These are phyloP conservation scores for Mycocentrospora acerina DNA, from an alignment of 2,329 filamentous ascomycete species.

Conservation along the genomic window DNA sequence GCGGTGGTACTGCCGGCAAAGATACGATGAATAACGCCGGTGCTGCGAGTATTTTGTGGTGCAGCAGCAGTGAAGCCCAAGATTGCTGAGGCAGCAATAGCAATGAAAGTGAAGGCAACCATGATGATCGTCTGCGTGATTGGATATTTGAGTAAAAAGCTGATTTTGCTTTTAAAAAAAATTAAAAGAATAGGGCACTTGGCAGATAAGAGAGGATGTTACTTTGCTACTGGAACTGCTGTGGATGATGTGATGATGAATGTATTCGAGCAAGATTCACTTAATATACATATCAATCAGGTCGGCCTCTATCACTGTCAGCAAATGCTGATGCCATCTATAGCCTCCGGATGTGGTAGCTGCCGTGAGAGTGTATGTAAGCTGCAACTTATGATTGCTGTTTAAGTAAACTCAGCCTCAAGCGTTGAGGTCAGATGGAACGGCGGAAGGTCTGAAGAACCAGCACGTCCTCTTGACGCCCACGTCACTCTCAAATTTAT, in stretches of 20 bases:
- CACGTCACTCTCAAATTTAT: too few relatives aligned
- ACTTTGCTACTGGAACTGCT: conserved; percentile 4
- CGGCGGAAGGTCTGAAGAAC: too few relatives aligned
- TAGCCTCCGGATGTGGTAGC: conserved; percentile 9
- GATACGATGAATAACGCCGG: conserved; percentile 32
- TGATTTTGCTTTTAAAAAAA: conserved; percentile 8
- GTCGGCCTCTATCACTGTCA: conserved; percentile 3
- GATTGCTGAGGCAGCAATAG: conserved; percentile 19
- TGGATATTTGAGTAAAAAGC: too few relatives aligned
- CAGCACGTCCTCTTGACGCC: too few relatives aligned
- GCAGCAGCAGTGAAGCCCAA: conserved; percentile 20
- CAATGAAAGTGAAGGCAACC: conserved; percentile 26
- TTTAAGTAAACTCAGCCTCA: conserved; percentile 7
- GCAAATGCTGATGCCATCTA: conserved; percentile 2
- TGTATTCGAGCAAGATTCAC: conserved; percentile 5
- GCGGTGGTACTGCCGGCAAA: conserved; percentile 25
- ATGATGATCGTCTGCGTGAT: conserved; percentile 20
- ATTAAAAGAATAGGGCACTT: conserved; percentile 3
- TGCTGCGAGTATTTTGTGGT: conserved; percentile 15
- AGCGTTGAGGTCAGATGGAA: background rate
- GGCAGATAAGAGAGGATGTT: conserved; percentile 8
- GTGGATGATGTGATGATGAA: conserved; percentile 21
- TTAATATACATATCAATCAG: conserved; percentile 13
- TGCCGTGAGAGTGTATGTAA: conserved; percentile 12
- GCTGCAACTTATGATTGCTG: conserved; percentile 1